Base-by-base conservation (phyloP, 495 filamentous ascomycete genomes). In the Penicilliopsis zonata region DNA sequence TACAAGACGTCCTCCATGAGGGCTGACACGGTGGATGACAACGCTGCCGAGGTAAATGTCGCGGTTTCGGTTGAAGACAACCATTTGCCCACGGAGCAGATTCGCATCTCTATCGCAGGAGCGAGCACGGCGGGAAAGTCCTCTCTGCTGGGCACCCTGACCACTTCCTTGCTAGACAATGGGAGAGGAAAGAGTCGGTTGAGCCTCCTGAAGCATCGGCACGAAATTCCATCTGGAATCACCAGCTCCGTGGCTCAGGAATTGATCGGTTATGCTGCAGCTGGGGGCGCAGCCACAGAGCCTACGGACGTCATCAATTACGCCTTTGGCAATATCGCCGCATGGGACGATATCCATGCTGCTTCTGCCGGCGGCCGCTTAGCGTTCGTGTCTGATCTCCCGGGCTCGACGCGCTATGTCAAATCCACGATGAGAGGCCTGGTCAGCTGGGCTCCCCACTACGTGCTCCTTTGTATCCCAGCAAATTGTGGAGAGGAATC, bases 361-460 rank as follows among this genome's bases (percentile, higher is more conserved):
- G 65, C 74, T n/a, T 74, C 85, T 2, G 70, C 70, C 16, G 61
- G 63, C 13, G 83, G 82, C 12, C 77, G 92, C 30, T 55, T 98
- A 4, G 82, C 86, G 8, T 83, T 94, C 36, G 52, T 95, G 8
- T 80, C 86, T 0, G 90, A 98, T 49, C 86, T 88, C 20, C 87
- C 90, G 2, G 90, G 90, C 2, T 82, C 90, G 34, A 76, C 84
- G 5, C 73, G 83, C 21, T 96, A 86, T 55, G 67, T 86, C 24
- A 76, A 88, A 35, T 95, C 92, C 2, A 86, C 80, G 3, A 61
- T 96, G 18, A 69, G 87, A 32, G 84, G 86, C 0, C 60, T 96
- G n/a, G 64, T 98, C 28, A 86, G 88, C 32, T 98, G 90, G 86
- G 85, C 83, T 13, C 90, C 90, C 13, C 87, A 98, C 49, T 94